phyloP scores from a whole-genome alignment of 2,329 filamentous ascomycete genomes.

The Fulvia fulva region DNA sequence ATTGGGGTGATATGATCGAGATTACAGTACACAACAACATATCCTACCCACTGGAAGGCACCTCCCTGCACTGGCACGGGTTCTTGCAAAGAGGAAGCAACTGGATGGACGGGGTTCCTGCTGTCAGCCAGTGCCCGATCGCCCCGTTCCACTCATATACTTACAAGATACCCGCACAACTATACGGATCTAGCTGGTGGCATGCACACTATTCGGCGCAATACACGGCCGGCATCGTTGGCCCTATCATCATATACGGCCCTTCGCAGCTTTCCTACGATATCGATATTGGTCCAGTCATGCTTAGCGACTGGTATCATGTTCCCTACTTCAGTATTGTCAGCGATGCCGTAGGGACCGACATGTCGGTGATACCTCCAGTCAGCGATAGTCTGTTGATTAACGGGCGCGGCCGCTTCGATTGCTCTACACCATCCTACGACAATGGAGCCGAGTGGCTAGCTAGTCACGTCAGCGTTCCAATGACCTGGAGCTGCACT shows the following conservation, averaged over 20 bases:
- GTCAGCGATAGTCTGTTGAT: slow-evolving; percentile 30
- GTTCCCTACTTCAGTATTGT: slow-evolving; percentile 21
- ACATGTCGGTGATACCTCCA: slow-evolving; percentile 16
- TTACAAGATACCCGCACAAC: slow-evolving; percentile 27
- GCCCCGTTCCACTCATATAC: slow-evolving; percentile 11
- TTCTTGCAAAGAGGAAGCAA: slow-evolving; percentile 32
- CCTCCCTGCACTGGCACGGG: slow-evolving; percentile 42
- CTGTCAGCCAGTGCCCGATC: slow-evolving; percentile 15
- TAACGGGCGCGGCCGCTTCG: slow-evolving; percentile 29
- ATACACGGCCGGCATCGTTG: slow-evolving; percentile 28
- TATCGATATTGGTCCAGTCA: slow-evolving; percentile 29
- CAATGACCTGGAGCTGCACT: slow-evolving; percentile 17
- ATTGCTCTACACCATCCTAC: slow-evolving; percentile 25
- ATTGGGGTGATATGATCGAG: slow-evolving; percentile 34
- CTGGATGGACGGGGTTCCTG: slow-evolving; percentile 30
- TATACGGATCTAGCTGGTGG: slow-evolving; percentile 35
- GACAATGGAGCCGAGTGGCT: slow-evolving; percentile 13
- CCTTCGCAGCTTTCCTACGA: slow-evolving; percentile 27
- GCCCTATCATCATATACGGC: slow-evolving; percentile 32
- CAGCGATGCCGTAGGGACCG: slow-evolving; percentile 13
- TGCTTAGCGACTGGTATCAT: slow-evolving; percentile 35
- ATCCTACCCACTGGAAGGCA: slow-evolving; percentile 29
- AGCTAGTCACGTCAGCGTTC: slow-evolving; percentile 13
- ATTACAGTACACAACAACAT: slow-evolving; percentile 37
- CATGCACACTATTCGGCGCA: slow-evolving; percentile 37